Base-by-base conservation (phyloP, 768 basidiomycete species). In the Russula sp. region DNA sequence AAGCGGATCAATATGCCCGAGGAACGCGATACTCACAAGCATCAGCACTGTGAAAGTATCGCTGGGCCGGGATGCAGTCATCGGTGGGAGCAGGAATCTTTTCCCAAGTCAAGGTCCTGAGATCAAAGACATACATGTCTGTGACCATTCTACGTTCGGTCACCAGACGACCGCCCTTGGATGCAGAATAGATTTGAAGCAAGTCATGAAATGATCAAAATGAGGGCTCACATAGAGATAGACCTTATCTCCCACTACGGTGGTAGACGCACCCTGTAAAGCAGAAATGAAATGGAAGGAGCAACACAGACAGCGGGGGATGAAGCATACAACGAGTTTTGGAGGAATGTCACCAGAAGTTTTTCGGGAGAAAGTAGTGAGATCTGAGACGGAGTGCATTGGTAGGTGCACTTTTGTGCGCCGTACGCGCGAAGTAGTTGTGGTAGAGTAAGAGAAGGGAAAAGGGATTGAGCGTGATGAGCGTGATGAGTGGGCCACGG, bases 21-120 rank as follows among this genome's bases (percentile, higher is more conserved):
- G 20, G 27, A 22, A 34, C 18, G 10, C 8, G 64, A 53, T 61
- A 76, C 83, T 69, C 72, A 87, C 90, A 96, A 61, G 86, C 75
- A 75, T 97, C 94, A 13, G 91, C 84, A 65, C 89, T 92, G 75
- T 99, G 97, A 72, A 99, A 99, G 73, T 99, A 99, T 47, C 97
- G 85, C 31, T 94, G 83, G 52, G 83, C 80, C 0, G 96, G 94
- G 10, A 86, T 76, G 54, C 86, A 81, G 68, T 90, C 88, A 60
- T 87, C 88, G 1, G 80, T 77, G 57, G 77, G 78, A 18, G 83
- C 78, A 1, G 76, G 74, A 9, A 94, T 71, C 71, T 79, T 85
- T 68, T 87, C 82, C 97, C 97, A 99, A 11, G 78, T 75, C 70
- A 89, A 87, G 2, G 87, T 85, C 59, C 85, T 79, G 67, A 98